Evolutionary conservation across 352 stramenopile species (phyloP).

Genomic region (Globisporangium mamillatum): DNA sequence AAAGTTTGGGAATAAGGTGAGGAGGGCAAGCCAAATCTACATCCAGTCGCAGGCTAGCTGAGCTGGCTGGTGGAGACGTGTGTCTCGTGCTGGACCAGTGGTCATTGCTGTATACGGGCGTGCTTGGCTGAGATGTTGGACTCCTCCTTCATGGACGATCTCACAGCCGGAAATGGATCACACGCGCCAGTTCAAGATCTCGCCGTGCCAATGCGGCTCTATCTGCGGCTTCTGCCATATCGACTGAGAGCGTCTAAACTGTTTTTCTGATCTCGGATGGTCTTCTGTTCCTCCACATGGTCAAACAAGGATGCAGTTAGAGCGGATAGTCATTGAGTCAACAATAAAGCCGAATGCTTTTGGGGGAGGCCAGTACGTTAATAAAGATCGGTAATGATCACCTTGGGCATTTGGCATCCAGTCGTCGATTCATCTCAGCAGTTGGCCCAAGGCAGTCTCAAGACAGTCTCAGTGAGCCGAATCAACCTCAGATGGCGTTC

Average conservation of each 20-base stretch:
- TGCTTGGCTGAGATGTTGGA: neutral
- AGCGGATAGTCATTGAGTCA: neutral
- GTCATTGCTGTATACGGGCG: neutral
- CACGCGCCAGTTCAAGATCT: conserved; percentile 1
- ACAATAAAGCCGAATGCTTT: neutral
- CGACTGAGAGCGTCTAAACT: too few species aligned
- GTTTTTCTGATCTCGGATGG: neutral
- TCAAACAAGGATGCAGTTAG: neutral
- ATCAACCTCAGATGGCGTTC: neutral
- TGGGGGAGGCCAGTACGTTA: neutral
- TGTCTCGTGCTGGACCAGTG: neutral
- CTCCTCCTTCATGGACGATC: conserved; percentile 1
- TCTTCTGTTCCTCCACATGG: neutral
- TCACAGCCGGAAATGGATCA: conserved; percentile 4
- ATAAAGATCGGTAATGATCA: conserved; percentile 1
- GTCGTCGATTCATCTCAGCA: neutral
- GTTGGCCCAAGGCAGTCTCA: neutral
- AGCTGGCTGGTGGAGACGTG: neutral
- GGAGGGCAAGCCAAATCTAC: neutral
- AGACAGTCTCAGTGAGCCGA: neutral
- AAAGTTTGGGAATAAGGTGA: conserved; percentile 2
- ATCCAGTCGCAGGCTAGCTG: neutral
- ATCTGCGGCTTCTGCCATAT: neutral
- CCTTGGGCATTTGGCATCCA: neutral
- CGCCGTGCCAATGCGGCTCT: neutral